A percentile compares a stretch with the other conserved stretches of the same genome.
phyloP scores from a whole-genome alignment of 192 early-diverging fungal species.

The Coemansia sp. region DNA sequence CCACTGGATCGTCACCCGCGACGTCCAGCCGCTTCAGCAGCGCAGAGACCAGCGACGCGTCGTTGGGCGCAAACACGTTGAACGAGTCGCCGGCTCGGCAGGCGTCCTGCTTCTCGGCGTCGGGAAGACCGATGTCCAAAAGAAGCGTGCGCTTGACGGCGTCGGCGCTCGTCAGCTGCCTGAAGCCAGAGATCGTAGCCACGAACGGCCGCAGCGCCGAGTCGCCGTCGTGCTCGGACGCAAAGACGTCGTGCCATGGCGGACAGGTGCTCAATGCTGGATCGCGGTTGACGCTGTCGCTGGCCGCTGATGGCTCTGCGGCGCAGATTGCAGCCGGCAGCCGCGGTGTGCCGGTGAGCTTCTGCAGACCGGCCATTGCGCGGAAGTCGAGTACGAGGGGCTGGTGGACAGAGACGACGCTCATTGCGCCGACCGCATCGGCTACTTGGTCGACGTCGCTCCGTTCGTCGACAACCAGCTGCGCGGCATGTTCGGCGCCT shows the following conservation, averaged over 20 bases:
- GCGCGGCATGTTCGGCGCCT: slow-evolving; percentile 1
- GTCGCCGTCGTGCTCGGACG: background rate
- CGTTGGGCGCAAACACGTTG: slow-evolving; percentile 85
- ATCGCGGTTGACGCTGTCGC: background rate
- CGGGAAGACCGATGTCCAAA: slow-evolving; percentile 56
- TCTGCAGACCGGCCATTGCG: slow-evolving; percentile 25
- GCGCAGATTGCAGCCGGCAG: slow-evolving; percentile 24
- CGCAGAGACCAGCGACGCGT: slow-evolving; percentile 64
- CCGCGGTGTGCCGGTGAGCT: slow-evolving; percentile 41
- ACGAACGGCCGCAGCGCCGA: slow-evolving; percentile 35
- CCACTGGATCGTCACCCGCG: slow-evolving; percentile 22
- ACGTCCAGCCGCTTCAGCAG: slow-evolving; percentile 59
- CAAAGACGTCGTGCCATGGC: slow-evolving; percentile 29
- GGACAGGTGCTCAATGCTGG: slow-evolving; percentile 5
- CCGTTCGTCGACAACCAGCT: background rate
- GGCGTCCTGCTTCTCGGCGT: slow-evolving; percentile 10
- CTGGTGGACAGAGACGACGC: slow-evolving; percentile 11
- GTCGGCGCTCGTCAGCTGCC: slow-evolving; percentile 61
- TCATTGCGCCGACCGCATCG: background rate
- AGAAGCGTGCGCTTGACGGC: slow-evolving; percentile 72
- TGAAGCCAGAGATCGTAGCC: slow-evolving; percentile 55
- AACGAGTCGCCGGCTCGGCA: slow-evolving; percentile 66
- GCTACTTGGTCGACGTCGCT: background rate
- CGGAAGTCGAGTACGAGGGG: slow-evolving; percentile 43
- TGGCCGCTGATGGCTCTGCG: background rate